Evolutionary conservation across 257 asterid genomes (phyloP), one percentile per base, ranked within the genome.

Genomic region (Gentiana macrophylla): DNA sequence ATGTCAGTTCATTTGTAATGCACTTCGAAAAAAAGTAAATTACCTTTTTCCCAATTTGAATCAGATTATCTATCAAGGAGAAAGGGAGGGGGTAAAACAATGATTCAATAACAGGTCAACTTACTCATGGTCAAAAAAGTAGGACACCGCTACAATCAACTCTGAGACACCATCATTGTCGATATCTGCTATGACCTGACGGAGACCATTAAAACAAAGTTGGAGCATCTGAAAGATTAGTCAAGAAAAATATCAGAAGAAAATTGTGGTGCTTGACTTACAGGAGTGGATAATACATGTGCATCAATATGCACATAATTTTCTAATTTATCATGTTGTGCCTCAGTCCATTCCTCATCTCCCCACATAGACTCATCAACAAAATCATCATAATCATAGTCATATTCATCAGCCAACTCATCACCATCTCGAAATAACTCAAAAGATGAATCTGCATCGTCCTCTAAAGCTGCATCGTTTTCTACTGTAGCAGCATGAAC

Each of bases 91-190:
- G 12, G 24, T 10, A 35, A 12, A 34, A n/a, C 1, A 24, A 0
- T 7, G 3, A 38, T 6, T 33, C 1, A 8, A 13, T 46, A 10
- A 32, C 35, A 56, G 53, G 50, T 34, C 68, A 68, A 74, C 89
- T 84, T 80, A 92, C 97, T 86, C 97, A 41, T 81, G 96, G 67
- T 89, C 99, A 78, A 92, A 92, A 86, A 92, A 92, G 84, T 89
- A 89, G 56, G 99, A 92, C 63, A 89, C 99, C 49, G 97, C 96
- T 61, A 92, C 84, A 74, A 92, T 67, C 99, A 92, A 81, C 86
- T 92, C 99, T 60, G 73, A 64, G 57, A 84, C 82, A 67, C 99
- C 99, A 70, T 89, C 99, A 0, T 84, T 86, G 64, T 92, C 99
- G 60, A 92, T 92, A 81, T 92, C 99, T 55, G 96, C 96, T 67